These are phyloP conservation scores for Thelonectria blattea DNA, from an alignment of 2,329 filamentous ascomycete genomes.

Conservation along the genomic window DNA sequence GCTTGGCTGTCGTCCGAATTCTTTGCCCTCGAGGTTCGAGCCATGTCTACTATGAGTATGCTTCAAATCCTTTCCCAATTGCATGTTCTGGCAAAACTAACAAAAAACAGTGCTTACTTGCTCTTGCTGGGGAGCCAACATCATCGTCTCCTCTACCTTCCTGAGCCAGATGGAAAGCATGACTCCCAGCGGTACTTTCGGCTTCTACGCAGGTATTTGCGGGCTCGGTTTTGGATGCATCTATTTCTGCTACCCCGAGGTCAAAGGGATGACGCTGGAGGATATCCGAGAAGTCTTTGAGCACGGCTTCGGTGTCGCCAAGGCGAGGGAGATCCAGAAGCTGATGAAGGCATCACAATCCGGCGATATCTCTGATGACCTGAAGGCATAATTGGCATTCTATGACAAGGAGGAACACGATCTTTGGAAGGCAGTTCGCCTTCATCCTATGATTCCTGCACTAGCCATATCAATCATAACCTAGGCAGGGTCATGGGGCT, in stretches of 20 bases:
- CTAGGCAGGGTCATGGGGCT: too few species aligned
- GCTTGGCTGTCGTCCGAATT: slow-evolving; percentile 56
- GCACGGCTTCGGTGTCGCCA: slow-evolving; percentile 53
- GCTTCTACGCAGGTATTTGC: slow-evolving; percentile 58
- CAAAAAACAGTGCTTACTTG: slow-evolving; percentile 46
- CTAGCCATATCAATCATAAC: too few species aligned
- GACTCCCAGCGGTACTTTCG: slow-evolving; percentile 57
- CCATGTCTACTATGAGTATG: slow-evolving; percentile 51
- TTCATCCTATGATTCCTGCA: too few species aligned
- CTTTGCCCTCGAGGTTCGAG: slow-evolving; percentile 54
- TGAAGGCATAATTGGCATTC: neutral
- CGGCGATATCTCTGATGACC: slow-evolving; percentile 1
- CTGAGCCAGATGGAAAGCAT: slow-evolving; percentile 54
- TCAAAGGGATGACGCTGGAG: slow-evolving; percentile 61
- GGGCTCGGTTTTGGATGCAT: slow-evolving; percentile 50
- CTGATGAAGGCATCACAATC: slow-evolving; percentile 32
- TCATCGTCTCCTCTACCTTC: slow-evolving; percentile 58
- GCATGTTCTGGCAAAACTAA: too few species aligned
- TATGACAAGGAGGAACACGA: too few species aligned
- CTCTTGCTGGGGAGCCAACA: slow-evolving; percentile 53
- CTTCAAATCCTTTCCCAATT: too few species aligned
- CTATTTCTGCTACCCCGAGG: slow-evolving; percentile 59
- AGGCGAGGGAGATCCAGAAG: slow-evolving; percentile 48
- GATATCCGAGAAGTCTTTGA: slow-evolving; percentile 58
- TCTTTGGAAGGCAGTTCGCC: too few species aligned